phyloP scores from a whole-genome alignment of 192 early-diverging fungal species.

The Umbelopsis ramanniana region DNA sequence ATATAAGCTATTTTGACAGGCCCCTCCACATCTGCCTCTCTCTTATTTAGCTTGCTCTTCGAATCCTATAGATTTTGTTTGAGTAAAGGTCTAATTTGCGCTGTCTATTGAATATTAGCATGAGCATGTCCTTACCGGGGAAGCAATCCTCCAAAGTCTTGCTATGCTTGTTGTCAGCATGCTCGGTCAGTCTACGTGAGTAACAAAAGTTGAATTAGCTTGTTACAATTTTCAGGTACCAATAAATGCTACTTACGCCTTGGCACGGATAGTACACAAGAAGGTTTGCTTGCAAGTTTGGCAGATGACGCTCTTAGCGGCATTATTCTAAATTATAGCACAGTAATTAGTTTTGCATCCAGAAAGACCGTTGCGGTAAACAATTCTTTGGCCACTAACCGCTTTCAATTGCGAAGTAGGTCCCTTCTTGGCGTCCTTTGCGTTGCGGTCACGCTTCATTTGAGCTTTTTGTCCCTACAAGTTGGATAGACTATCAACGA shows the following conservation, averaged over 20 bases:
- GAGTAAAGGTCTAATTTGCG: neutral
- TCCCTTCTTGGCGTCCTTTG: constrained; percentile 52
- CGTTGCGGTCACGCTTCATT: constrained; percentile 71
- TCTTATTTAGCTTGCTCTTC: constrained; percentile 11
- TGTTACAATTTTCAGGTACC: neutral
- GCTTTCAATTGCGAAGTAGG: constrained; percentile 67
- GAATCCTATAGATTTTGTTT: neutral
- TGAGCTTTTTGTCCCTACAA: constrained; percentile 65
- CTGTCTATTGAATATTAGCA: neutral
- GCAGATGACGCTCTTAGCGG: constrained; percentile 82
- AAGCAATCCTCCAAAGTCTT: constrained; percentile 82
- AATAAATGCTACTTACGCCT: constrained; percentile 55
- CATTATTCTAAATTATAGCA: constrained; percentile 63
- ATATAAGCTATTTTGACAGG: too few species aligned
- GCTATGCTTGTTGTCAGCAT: constrained; percentile 76
- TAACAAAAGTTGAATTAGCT: neutral
- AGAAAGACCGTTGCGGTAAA: neutral
- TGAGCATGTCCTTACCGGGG: constrained; percentile 48
- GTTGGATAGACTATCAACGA: neutral
- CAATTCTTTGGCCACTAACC: constrained; percentile 36
- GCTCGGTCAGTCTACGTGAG: constrained; percentile 59
- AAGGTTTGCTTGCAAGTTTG: constrained; percentile 80
- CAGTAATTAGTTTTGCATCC: neutral
- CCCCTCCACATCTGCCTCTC: too few species aligned
- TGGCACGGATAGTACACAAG: constrained; percentile 75